Percentiles rank a stretch among this genome's conserved stretches.
These are phyloP conservation scores for Pseudoscleropodium purum DNA, from an alignment of 225 moss, liverwort and hornwort genomes.

Conservation along the genomic window DNA sequence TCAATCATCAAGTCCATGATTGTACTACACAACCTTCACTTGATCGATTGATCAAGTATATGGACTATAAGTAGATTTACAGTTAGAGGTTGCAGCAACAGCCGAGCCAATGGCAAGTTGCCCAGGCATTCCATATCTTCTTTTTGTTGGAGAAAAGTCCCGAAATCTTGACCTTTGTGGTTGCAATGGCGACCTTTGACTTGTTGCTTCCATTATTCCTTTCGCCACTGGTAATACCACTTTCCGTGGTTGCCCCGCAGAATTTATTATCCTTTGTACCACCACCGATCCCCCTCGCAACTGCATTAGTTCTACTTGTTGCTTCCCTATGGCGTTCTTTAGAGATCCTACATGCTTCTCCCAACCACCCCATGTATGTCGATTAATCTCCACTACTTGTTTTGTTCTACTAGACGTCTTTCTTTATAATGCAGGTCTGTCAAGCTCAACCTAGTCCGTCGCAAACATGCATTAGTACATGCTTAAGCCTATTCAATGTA, in stretches of 20 bases:
- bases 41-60: background rate
- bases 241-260: constrained; percentile 90
- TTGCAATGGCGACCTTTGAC: background rate
- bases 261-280: constrained; percentile 78
- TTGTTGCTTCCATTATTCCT: background rate
- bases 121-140: constrained; percentile 6
- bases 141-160: background rate
- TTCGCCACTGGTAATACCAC: constrained; percentile 60
- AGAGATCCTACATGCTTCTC: constrained; percentile 36
- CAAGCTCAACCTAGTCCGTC: background rate
- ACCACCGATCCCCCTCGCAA: constrained; percentile 34
- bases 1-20: background rate
- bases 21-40: background rate
- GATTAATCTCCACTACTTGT: background rate
- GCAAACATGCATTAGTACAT: background rate
- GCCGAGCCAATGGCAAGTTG: background rate
- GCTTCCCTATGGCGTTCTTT: constrained; percentile 40
- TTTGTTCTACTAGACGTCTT: no score
- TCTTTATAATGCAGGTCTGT: background rate
- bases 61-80: background rate
- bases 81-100: background rate
- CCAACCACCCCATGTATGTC: background rate
- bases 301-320: background rate
- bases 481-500: background rate
- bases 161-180: background rate